Base-by-base conservation (phyloP, 805 yeast species). In the Hanseniaspora singularis region DNA sequence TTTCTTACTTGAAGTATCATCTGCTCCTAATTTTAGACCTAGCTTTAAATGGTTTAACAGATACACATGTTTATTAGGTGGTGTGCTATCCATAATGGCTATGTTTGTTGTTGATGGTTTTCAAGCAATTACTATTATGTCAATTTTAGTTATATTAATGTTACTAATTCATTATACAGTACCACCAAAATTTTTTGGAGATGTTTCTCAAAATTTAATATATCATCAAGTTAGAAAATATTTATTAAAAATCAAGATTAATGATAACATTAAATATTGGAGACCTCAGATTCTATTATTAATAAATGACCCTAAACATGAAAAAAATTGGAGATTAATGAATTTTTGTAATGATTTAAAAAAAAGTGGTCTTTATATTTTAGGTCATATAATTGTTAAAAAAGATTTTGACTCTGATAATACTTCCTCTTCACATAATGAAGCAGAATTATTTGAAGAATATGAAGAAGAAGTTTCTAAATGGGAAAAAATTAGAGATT, bases 21-120 rank as follows among this genome's bases (percentile, higher is more conserved):
- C 95, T 1, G 98, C 98, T 4, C 98, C 99, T n/a, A 92, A 94
- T 61, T 92, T 92, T 64, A 70, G 99, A 57, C 99, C 99, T 3
- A 84, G 95, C 3, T 92, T 92, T 70, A 79, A 74, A 49, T 92
- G 79, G 57, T 92, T 92, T 66, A 81, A 77, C 55, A 72, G 87
- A 40, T 69, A 73, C 37, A 86, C 97, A 0, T 97, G 98, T 0
- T 70, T 78, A 3, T 55, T 72, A 1, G 99, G 96, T 1, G 79
- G 81, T 0, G 43, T 77, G 0, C 61, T 76, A 0, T 82, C 94
- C 39, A 69, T 81, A 4, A 61, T 73, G 3, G 95, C 96, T 1
- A 92, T 92, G 98, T 83, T 86, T 57, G 78, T 87, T 34, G 96
- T 94, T 3, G 98, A 92, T 65, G 94, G 95, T 30, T 57, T 81